Percentiles rank a stretch among this genome's conserved stretches.
Conservation (phyloP, 345 rosid species). For the Aquilaria yunnanensis region DNA sequence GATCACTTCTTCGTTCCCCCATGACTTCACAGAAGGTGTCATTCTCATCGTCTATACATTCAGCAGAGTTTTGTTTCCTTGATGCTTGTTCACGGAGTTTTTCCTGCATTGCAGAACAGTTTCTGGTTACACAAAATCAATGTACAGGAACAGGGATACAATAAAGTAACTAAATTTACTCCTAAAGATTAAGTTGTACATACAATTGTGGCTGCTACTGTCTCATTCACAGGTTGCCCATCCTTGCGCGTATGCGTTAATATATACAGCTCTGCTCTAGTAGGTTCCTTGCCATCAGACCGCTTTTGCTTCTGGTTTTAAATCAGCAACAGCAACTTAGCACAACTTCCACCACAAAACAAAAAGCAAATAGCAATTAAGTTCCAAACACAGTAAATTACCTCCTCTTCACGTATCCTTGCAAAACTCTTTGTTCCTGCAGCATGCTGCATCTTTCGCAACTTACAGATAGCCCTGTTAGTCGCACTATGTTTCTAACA, state of each 20-base stretch:
- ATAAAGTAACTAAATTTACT: not conserved
- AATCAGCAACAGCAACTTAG: slow-evolving; percentile 2
- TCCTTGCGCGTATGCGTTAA: slow-evolving; percentile 33
- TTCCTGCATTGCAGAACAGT: slow-evolving; percentile 16
- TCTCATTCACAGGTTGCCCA: slow-evolving; percentile 29
- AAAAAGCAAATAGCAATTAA: slow-evolving; percentile 1
- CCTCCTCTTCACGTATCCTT: slow-evolving; percentile 36
- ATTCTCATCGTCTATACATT: slow-evolving; percentile 13
- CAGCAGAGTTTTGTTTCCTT: slow-evolving; percentile 12
- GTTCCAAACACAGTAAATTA: slow-evolving; percentile 9
- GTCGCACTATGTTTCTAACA: slow-evolving; percentile 24
- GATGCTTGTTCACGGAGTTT: slow-evolving; percentile 21
- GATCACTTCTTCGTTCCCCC: slow-evolving; percentile 18
- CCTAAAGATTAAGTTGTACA: slow-evolving; percentile 5
- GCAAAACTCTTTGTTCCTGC: slow-evolving; percentile 36
- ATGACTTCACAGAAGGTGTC: slow-evolving; percentile 28
- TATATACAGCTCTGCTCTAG: slow-evolving; percentile 32
- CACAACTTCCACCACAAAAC: not conserved
- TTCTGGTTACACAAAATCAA: not conserved
- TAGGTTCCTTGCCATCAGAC: slow-evolving; percentile 30
- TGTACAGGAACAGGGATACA: not conserved
- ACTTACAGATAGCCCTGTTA: slow-evolving; percentile 29
- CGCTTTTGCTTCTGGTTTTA: slow-evolving; percentile 24
- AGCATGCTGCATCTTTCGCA: slow-evolving; percentile 16
- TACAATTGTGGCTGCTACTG: slow-evolving; percentile 27